These are phyloP conservation scores for Artemisia annua DNA, from an alignment of 129 eudicot species.

Conservation along the genomic window DNA sequence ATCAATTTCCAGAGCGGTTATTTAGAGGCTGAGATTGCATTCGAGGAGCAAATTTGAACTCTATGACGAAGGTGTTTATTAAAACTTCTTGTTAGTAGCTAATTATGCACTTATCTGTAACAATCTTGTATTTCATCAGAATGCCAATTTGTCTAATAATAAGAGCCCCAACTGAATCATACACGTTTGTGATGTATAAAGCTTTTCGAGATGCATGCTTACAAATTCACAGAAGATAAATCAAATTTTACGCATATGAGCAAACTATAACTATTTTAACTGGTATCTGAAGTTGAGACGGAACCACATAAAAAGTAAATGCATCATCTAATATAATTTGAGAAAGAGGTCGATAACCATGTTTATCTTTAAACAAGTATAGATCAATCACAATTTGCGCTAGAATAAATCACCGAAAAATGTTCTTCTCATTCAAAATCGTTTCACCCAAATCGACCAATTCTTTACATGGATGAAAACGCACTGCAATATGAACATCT, in stretches of 20 bases:
- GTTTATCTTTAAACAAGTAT: not conserved
- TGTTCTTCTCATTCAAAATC: slow-evolving; percentile 5
- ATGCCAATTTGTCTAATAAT: not conserved
- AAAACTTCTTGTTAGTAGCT: not conserved
- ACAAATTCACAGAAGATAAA: not conserved
- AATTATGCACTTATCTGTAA: not conserved
- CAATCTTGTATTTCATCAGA: not conserved
- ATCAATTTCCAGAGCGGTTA: not conserved
- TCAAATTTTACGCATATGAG: not conserved
- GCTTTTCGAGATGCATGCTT: not conserved
- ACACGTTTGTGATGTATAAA: not conserved
- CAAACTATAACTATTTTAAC: too few species aligned
- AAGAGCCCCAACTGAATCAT: too few species aligned
- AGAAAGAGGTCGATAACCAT: not conserved
- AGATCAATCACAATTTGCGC: not conserved
- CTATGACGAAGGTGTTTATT: not conserved
- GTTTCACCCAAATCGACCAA: slow-evolving; percentile 8
- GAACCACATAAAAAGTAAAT: too few species aligned
- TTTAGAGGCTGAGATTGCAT: not conserved
- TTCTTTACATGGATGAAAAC: not conserved
- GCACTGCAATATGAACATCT: not conserved
- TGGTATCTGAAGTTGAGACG: too few species aligned
- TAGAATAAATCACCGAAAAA: not conserved
- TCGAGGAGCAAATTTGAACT: not conserved
- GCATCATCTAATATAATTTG: too few species aligned